These are phyloP conservation scores for Diaporthe helianthi DNA, from an alignment of 2,329 filamentous ascomycete species.

Conservation along the genomic window DNA sequence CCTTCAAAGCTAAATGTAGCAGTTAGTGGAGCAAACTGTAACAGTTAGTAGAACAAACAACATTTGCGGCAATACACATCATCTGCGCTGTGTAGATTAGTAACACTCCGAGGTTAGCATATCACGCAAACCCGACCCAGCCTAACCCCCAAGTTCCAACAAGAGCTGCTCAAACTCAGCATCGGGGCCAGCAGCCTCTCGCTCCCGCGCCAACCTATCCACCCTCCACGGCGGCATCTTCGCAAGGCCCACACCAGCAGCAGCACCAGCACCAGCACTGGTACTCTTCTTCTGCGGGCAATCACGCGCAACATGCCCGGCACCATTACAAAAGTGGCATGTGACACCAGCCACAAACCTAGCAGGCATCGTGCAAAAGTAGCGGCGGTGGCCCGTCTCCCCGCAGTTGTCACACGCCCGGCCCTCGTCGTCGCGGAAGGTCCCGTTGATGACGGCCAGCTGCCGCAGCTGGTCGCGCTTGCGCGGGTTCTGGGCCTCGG, in stretches of 20 bases:
- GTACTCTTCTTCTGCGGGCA: not conserved
- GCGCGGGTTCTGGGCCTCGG: slow-evolving; percentile 79
- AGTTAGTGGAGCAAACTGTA: not conserved
- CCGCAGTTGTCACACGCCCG: not conserved
- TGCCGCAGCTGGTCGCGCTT: slow-evolving; percentile 83
- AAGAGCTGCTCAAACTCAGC: slow-evolving; percentile 15
- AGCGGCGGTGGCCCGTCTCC: not conserved
- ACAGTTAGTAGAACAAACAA: not conserved
- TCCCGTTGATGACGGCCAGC: slow-evolving; percentile 80
- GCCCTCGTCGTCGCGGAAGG: slow-evolving; percentile 76
- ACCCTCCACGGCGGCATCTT: slow-evolving; percentile 16
- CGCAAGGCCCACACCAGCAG: not conserved
- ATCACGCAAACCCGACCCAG: too few species aligned
- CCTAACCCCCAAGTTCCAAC: not conserved
- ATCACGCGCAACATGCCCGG: slow-evolving; percentile 3
- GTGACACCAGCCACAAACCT: not conserved
- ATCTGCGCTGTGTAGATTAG: not conserved
- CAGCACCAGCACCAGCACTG: too few species aligned
- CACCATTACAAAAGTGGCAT: not conserved
- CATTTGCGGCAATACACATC: not conserved
- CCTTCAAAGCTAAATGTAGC: too few species aligned
- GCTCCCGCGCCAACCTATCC: not conserved
- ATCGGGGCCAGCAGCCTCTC: not conserved
- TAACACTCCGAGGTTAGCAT: not conserved
- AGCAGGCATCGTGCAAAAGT: not conserved